Base-by-base conservation (phyloP, 2,329 filamentous ascomycete species). In the Ceratocystis variospora region DNA sequence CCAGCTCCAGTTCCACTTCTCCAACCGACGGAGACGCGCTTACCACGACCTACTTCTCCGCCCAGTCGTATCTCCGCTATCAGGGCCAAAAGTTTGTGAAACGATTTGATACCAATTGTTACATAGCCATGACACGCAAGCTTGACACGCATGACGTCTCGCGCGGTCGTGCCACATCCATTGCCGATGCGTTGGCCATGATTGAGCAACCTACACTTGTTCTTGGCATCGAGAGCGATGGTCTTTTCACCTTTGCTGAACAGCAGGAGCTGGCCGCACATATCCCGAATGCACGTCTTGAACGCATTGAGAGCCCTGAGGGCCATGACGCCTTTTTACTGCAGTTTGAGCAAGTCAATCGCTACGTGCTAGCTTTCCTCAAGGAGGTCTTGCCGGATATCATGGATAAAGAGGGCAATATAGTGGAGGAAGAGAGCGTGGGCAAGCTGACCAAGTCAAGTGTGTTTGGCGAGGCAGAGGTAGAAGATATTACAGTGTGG, bases 71-170 rank as follows among this genome's bases (percentile, higher is more conserved):
- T 76, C 83, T 99, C 55, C 88, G 94, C 22, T 99, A 99, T 76
- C 94, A 99, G 76, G 93, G 91, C 66, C 84, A 87, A 71, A 99
- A 99, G 76, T 99, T 99, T 72, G 94, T 97, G 71, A 91, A 89
- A 75, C 88, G 94, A 8, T 99, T 97, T 75, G 94, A 99, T 76
- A 90, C 91, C 72, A 99, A 99, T 75, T 99, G 94, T 78, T 99
- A 99, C 78, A 97, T 99, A 71, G 92, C 94, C 70, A 96, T 99
- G 76, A 97, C 94, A 3, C 88, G 94, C 72, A 99, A 99, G 76
- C 83, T 99, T 17, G 94, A 99, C 74, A 97, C 94, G 0, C 94
- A 99, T 75, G 94, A 99, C 74, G 85, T 99, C 31, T 95, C 91
- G 15, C 84, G 92, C 53, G 84, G 87, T 73, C 87, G 93, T 4